Base-by-base conservation (phyloP, 495 filamentous ascomycete species). In the Penicillium maclennaniae region DNA sequence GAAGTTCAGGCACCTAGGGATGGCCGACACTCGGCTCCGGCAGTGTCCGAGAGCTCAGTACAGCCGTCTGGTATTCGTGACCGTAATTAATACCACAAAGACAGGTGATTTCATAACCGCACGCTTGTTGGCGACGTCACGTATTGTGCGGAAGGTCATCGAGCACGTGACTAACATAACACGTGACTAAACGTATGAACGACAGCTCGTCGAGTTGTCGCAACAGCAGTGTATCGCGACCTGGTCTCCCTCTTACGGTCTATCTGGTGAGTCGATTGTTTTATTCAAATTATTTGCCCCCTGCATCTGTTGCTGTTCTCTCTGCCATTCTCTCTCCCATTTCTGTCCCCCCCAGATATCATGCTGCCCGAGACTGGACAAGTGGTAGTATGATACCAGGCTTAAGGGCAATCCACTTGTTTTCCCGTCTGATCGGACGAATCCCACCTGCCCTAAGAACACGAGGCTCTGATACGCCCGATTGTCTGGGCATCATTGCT, bases 371-470 rank as follows among this genome's bases (percentile, higher is more conserved):
- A 58, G 34, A 53, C 54, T 45, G 51, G 61, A 53, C 44, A 19
- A 38, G 43, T 31, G 45, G 48, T 23, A 49, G 53, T 53, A 55
- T 53, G 41, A 27, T 58, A 37, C 48, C 48, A 50, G 46, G 43
- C 47, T 26, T 23, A 23, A 34, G 31, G 9, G 4, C 43, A 53
- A 45, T 53, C 40, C 50, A 61, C 58, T 23, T 34, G 19, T 46
- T 62, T 65, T 58, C 44, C 50, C 51, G 48, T 60, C 54, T 62
- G 52, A 60, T 58, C 49, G 44, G 49, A 57, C 51, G 37, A 57
- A 57, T 52, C 41, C 60, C 60, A 56, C 59, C 54, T 37, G 39
- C 36, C 56, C 43, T 38, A 25, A 39, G 45, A 45, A 43, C 41
- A 14, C 12, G 20, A 19, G 14, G 17, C 43, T 57, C 43, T 63